These are phyloP conservation scores for Halophytophthora batemanensis DNA, from an alignment of 352 stramenopile species.

Conservation along the genomic window DNA sequence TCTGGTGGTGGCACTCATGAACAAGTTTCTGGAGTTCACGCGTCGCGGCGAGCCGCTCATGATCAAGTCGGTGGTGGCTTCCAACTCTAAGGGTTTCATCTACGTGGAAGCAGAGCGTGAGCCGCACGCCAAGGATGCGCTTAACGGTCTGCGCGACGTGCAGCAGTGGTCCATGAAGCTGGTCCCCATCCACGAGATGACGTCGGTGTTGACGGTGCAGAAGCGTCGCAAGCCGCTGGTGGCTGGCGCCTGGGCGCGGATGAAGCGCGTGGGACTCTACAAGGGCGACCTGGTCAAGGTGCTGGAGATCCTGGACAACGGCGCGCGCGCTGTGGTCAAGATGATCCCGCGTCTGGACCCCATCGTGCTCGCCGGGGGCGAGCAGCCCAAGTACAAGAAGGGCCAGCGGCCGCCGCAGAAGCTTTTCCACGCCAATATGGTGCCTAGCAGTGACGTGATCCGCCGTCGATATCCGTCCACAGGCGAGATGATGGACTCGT, in stretches of 20 bases:
- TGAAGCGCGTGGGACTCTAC: conserved; percentile 85
- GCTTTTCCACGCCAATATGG: conserved; percentile 72
- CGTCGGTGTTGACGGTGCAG: conserved; percentile 83
- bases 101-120: conserved; percentile 88
- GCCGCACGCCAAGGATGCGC: conserved; percentile 78
- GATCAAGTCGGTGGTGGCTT: conserved; percentile 85
- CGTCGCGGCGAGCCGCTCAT: conserved; percentile 78
- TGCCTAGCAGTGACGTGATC: conserved; percentile 55
- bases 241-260: conserved; percentile 74
- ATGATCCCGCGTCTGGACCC: conserved; percentile 83
- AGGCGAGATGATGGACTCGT: conserved; percentile 86
- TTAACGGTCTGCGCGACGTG: conserved; percentile 83
- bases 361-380: conserved; percentile 64
- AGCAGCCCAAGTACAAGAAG: conserved; percentile 88
- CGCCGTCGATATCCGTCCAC: conserved; percentile 70
- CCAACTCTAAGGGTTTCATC: conserved; percentile 88
- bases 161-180: conserved; percentile 89
- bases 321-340: conserved; percentile 78
- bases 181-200: conserved; percentile 89
- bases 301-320: conserved; percentile 84
- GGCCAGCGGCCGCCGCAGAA: conserved; percentile 85
- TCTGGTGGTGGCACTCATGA: conserved; percentile 86
- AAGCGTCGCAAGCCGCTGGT: conserved; percentile 81
- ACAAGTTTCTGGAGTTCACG: conserved; percentile 87
- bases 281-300: conserved; percentile 89